Evolutionary conservation across 148 eudicot genomes (phyloP).

Genomic region (Vaccinium macrocarpon): DNA sequence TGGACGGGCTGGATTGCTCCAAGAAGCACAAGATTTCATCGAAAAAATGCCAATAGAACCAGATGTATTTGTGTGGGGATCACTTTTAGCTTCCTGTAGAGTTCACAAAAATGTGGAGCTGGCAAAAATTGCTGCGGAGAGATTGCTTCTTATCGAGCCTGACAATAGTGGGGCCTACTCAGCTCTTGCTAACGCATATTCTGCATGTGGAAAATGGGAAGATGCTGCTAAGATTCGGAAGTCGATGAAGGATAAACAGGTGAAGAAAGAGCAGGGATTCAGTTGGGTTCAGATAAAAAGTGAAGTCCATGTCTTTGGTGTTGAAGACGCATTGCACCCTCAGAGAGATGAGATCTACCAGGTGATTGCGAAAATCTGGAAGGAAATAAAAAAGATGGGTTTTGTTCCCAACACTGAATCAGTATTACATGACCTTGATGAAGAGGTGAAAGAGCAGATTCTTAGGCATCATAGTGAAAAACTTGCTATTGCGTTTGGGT

Average conservation of each 20-base stretch:
- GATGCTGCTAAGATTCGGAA: conserved; percentile 40
- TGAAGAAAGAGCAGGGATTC: conserved; percentile 44
- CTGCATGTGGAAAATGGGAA: conserved; percentile 39
- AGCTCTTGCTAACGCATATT: conserved; percentile 40
- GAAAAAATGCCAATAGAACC: conserved; percentile 39
- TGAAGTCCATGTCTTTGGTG: conserved; percentile 36
- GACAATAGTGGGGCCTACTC: conserved; percentile 43
- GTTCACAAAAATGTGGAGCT: conserved; percentile 36
- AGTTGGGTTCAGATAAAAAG: conserved; percentile 37
- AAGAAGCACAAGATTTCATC: conserved; percentile 36
- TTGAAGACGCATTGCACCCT: conserved; percentile 34
- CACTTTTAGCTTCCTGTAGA: conserved; percentile 43
- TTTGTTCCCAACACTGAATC: conserved; percentile 16
- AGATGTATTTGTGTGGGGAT: conserved; percentile 38
- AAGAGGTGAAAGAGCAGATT: conserved; percentile 18
- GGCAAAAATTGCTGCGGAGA: conserved; percentile 34
- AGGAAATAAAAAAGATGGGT: conserved; percentile 18
- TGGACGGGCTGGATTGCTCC: conserved; percentile 39
- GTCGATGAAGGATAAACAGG: conserved; percentile 38
- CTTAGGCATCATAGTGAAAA: conserved; percentile 20
- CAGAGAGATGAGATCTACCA: conserved; percentile 23
- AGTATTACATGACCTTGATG: conserved; percentile 18
- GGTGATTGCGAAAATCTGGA: conserved; percentile 14
- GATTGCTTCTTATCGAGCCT: conserved; percentile 34
- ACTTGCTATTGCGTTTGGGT: conserved; percentile 15